Evolutionary conservation across 164 flowering plant genomes (phyloP).

Genomic region (Tetracentron sinense): DNA sequence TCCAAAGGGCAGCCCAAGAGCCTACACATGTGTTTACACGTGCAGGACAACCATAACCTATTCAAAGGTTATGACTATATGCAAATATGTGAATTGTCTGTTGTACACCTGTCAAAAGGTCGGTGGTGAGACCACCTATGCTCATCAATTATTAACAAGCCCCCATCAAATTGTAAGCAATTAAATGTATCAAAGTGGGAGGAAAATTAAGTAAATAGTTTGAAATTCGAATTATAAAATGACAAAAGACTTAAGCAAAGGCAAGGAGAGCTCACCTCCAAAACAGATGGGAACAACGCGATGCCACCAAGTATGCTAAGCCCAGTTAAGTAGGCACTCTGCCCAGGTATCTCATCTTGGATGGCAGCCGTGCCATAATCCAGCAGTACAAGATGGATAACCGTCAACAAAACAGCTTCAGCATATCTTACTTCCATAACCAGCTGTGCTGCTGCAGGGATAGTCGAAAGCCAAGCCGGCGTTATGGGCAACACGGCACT

Average conservation of each 20-base stretch:
- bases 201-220: too few relatives aligned
- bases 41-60: too few relatives aligned
- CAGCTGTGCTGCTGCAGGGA: slow-evolving; percentile 24
- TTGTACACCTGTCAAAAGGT: too few relatives aligned
- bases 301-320: slow-evolving; percentile 30
- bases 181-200: neutral
- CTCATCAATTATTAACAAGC: too few relatives aligned
- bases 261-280: slow-evolving; percentile 15
- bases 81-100: too few relatives aligned
- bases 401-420: slow-evolving; percentile 19
- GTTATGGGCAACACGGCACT: slow-evolving; percentile 23
- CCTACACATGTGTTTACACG: too few relatives aligned
- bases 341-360: slow-evolving; percentile 24
- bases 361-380: slow-evolving; percentile 22
- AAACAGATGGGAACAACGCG: slow-evolving; percentile 24
- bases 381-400: slow-evolving; percentile 17
- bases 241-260: neutral
- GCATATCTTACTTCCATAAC: slow-evolving; percentile 21
- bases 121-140: too few relatives aligned
- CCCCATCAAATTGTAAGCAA: too few relatives aligned
- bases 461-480: slow-evolving; percentile 21
- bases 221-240: too few relatives aligned
- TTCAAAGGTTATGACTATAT: too few relatives aligned
- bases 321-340: slow-evolving; percentile 22
- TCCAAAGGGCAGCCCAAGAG: too few relatives aligned